Base-by-base conservation (phyloP, 73 alveolate species). In the Stentor coeruleus region DNA sequence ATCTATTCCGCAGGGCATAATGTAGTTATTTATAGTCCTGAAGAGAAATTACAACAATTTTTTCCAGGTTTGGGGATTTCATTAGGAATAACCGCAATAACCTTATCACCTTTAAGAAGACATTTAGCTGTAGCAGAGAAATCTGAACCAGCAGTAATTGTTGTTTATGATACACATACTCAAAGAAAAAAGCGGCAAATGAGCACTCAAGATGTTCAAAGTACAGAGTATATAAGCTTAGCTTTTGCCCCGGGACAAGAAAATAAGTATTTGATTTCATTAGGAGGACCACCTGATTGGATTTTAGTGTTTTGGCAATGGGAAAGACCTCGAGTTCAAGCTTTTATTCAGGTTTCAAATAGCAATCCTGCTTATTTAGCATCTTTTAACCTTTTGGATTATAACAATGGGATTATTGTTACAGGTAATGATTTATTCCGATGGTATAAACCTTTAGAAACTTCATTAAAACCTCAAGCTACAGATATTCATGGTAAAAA, bases 1-100 rank as follows among this genome's bases (percentile, higher is more conserved):
- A 87, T 93, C 59, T 96, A 96, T 73, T 97, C 98, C 28, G 96
- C 98, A 30, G 99, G 99, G 37, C 98, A 94, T 91, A 94, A 96
- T 79, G 84, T 96, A 58, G 96, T 96, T 74, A 84, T 91, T 58
- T 91, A 88, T 91, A 88, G 77, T 86, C 77, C 85, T 3, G 98
- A 93, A 72, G 86, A 79, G 15, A 58, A 41, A 2, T 35, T n/a
- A 33, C 20, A 20, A 31, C 84, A 57, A 41, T 59, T 81, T 30
- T 81, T 88, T 58, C 86, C 96, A n/a, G 95, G 98, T 76, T 60
- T 91, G 15, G 96, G 91, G 42, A 96, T 93, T 33, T 81, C 91
- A 3, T 93, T 88, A 38, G 96, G 98, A 58, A 93, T 93, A 79
- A 91, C 96, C 28, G 88, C 94, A 15, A 35, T 91, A 57, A 86